Base-by-base conservation (phyloP, 2,329 filamentous ascomycete species). In the Malbranchea cinnamomea region DNA sequence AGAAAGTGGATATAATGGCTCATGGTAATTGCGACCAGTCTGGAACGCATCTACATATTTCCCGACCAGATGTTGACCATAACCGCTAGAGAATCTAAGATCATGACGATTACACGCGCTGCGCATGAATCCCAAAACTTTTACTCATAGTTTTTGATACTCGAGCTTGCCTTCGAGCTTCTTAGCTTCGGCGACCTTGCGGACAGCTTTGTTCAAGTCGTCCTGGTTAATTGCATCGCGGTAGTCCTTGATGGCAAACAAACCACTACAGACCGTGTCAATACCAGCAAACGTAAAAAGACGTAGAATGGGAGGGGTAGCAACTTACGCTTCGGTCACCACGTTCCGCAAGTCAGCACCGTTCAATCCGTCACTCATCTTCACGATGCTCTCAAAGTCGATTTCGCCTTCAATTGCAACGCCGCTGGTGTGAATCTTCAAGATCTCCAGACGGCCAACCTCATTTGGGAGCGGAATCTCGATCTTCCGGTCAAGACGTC, bases 311-410 rank as follows among this genome's bases (percentile, higher is more conserved):
- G 5, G 14, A 9, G 17, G 11, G 22, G 5, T 10, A 7, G 30
- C 11, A 20, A 74, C 83, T 67, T 71, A 92, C 83, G 89, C 89
- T 68, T 98, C 89, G 9, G 89, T 98, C 30, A 98, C 85, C 30
- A 98, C 85, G 52, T 98, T 98, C 50, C 89, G 71, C 65, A 98
- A 61, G 72, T 98, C 89, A 29, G 89, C 89, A 52, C 89, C 89
- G 59, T 98, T 98, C 47, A 98, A 70, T 16, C 87, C 85, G 50
- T 98, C 89, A 46, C 85, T 94, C 89, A 98, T 98, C 74, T 98
- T 98, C 43, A 98, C 89, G 36, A 98, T 84, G 47, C 83, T 94
- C 69, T 98, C 89, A 51, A 92, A 98, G 56, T 98, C 91, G 49
- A 98, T 83, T 39, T 98, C 89, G 1, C 87, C 89, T 45, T 95